A percentile compares a stretch with the other conserved stretches of the same genome.
Evolutionary conservation across 2,329 filamentous ascomycete genomes (phyloP).

Genomic region (Xylariomycetidae sp.): DNA sequence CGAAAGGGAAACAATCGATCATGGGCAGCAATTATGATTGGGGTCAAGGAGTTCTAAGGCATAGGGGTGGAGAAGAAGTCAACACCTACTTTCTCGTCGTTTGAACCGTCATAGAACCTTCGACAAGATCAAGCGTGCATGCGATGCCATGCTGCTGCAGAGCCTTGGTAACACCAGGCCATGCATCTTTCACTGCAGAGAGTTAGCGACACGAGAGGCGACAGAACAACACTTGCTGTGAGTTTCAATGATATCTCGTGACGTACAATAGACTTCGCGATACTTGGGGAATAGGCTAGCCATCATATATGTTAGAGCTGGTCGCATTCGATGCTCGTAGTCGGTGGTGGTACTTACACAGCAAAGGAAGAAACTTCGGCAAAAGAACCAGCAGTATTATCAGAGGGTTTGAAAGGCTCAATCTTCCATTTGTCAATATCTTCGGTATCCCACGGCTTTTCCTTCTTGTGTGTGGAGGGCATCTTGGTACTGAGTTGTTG

Average conservation of each 20-base stretch:
- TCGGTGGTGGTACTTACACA: slow-evolving; percentile 16
- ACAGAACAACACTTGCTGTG: too few species aligned
- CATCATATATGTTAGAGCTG: slow-evolving; percentile 2
- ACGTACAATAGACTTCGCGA: slow-evolving; percentile 86
- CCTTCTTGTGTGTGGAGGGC: slow-evolving; percentile 67
- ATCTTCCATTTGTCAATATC: slow-evolving; percentile 98
- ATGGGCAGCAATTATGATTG: too few species aligned
- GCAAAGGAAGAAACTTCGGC: slow-evolving; percentile 88
- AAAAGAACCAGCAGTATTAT: slow-evolving; percentile 83
- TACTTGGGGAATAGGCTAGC: slow-evolving; percentile 86
- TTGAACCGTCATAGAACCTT: slow-evolving; percentile 48
- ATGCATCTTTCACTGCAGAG: slow-evolving; percentile 78
- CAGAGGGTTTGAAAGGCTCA: slow-evolving; percentile 77
- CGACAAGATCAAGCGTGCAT: slow-evolving; percentile 88
- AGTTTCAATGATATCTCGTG: too few species aligned
- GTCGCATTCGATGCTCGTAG: background rate
- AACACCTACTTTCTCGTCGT: slow-evolving; percentile 53
- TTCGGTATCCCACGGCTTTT: slow-evolving; percentile 94
- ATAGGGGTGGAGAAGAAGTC: too few species aligned
- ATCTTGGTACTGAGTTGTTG: slow-evolving; percentile 12
- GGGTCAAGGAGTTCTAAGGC: too few species aligned
- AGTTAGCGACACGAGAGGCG: too few species aligned
- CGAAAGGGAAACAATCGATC: too few species aligned
- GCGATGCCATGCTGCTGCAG: slow-evolving; percentile 86
- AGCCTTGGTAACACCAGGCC: slow-evolving; percentile 83